Evolutionary conservation across 2,329 filamentous ascomycete genomes (phyloP).

Genomic region (Thielaviopsis cerberus): DNA sequence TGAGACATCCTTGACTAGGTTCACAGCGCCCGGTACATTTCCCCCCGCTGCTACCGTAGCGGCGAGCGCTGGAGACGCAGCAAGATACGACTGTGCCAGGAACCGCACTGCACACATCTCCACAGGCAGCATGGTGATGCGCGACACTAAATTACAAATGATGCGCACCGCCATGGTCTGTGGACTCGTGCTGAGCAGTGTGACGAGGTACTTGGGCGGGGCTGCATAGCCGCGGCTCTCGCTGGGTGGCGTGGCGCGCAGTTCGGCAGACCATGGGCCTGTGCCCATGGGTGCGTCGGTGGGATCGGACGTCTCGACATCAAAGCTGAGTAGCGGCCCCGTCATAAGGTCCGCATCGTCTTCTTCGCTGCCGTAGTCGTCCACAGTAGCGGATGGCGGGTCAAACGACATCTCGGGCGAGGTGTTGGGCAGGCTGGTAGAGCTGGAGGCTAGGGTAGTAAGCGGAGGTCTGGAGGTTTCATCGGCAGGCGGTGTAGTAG

Average conservation of each 20-base stretch:
- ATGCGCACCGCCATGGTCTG: constrained; percentile 32
- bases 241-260: constrained; percentile 29
- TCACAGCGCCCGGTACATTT: constrained; percentile 13
- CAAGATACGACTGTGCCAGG: constrained; percentile 24
- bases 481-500: neutral
- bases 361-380: constrained; percentile 37
- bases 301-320: constrained; percentile 38
- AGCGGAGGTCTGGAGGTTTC: neutral
- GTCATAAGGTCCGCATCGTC: constrained; percentile 36
- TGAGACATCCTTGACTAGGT: constrained; percentile 1
- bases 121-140: constrained; percentile 26
- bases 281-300: constrained; percentile 29
- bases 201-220: constrained; percentile 26
- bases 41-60: neutral
- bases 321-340: constrained; percentile 41
- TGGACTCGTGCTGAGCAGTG: constrained; percentile 28
- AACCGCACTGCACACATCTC: constrained; percentile 29
- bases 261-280: constrained; percentile 36
- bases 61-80: constrained; percentile 21
- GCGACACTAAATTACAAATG: constrained; percentile 25
- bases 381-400: constrained; percentile 19
- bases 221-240: constrained; percentile 16
- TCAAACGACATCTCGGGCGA: neutral
- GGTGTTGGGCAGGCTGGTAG: neutral
- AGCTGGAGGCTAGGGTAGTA: neutral